These are phyloP conservation scores for Lipomyces orientalis DNA, from an alignment of 805 yeast species.

Conservation along the genomic window DNA sequence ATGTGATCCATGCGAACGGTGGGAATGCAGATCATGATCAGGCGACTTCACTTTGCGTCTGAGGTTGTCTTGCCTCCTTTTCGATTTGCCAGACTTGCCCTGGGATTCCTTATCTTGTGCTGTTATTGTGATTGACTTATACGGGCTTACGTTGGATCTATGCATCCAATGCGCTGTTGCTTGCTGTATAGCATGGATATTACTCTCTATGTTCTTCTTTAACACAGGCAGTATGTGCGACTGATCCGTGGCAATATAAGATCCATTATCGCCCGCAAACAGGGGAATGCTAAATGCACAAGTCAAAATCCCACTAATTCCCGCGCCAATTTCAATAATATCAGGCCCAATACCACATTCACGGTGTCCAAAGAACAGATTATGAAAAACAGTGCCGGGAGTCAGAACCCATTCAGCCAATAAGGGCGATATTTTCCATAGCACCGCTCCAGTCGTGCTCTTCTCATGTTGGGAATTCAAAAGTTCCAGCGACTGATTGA, in stretches of 20 bases:
- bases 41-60: constrained; percentile 4
- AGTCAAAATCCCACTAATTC: constrained; percentile 60
- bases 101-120: background rate
- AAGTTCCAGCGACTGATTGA: constrained; percentile 47
- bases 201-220: constrained; percentile 53
- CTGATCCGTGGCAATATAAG: constrained; percentile 66
- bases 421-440: constrained; percentile 61
- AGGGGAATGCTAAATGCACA: constrained; percentile 47
- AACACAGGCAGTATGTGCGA: constrained; percentile 58
- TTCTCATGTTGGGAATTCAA: constrained; percentile 46
- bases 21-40: background rate
- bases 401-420: constrained; percentile 61
- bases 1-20: background rate
- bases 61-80: background rate
- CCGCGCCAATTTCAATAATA: constrained; percentile 67
- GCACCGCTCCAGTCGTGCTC: constrained; percentile 66
- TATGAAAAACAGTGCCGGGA: constrained; percentile 22
- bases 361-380: constrained; percentile 35
- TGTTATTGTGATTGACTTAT: constrained; percentile 5
- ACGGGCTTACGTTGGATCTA: background rate
- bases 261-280: constrained; percentile 20
- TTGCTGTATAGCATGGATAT: constrained; percentile 44
- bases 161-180: constrained; percentile 32
- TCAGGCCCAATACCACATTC: constrained; percentile 11
- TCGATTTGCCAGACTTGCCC: background rate